A percentile compares a stretch with the other conserved stretches of the same genome.
phyloP scores from a whole-genome alignment of 2,329 filamentous ascomycete genomes.

The Neofusicoccum kwambonambiense region DNA sequence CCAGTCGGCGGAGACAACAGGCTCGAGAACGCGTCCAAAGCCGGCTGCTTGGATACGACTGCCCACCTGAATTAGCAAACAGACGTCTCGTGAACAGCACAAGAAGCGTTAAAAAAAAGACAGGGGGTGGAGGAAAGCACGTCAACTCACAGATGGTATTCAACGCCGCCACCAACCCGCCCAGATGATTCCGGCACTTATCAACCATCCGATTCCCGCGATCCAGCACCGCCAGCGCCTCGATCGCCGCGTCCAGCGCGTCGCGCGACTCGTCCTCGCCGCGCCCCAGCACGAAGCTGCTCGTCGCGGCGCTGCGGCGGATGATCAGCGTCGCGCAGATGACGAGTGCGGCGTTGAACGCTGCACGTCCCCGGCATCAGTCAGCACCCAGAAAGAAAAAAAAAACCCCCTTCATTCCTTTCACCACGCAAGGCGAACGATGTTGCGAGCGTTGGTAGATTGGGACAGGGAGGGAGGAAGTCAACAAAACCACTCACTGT shows the following conservation, averaged over 20 bases:
- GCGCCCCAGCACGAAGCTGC: constrained; percentile 11
- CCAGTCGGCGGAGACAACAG: not conserved
- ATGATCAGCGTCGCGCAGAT: constrained; percentile 32
- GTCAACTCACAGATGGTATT: not conserved
- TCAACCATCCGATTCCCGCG: constrained; percentile 32
- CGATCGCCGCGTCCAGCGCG: constrained; percentile 25
- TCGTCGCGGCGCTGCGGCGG: not conserved
- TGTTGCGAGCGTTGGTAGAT: too few relatives aligned
- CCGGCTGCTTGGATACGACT: not conserved
- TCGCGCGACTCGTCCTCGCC: not conserved
- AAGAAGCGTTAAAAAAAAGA: too few relatives aligned
- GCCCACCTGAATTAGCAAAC: too few relatives aligned
- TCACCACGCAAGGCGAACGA: too few relatives aligned
- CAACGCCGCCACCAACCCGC: constrained; percentile 22
- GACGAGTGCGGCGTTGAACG: constrained; percentile 31
- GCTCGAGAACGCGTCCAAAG: not conserved
- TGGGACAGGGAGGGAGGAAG: too few relatives aligned
- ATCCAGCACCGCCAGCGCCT: constrained; percentile 28
- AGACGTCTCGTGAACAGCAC: not conserved
- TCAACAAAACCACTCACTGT: constrained; percentile 18
- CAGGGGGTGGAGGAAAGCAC: too few relatives aligned
- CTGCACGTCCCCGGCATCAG: too few relatives aligned
- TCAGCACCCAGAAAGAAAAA: too few relatives aligned
- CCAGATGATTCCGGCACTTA: constrained; percentile 30
- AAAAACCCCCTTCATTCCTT: too few relatives aligned